Evolutionary conservation across 2,329 filamentous ascomycete species (phyloP).

Genomic region (Alternaria sp.): DNA sequence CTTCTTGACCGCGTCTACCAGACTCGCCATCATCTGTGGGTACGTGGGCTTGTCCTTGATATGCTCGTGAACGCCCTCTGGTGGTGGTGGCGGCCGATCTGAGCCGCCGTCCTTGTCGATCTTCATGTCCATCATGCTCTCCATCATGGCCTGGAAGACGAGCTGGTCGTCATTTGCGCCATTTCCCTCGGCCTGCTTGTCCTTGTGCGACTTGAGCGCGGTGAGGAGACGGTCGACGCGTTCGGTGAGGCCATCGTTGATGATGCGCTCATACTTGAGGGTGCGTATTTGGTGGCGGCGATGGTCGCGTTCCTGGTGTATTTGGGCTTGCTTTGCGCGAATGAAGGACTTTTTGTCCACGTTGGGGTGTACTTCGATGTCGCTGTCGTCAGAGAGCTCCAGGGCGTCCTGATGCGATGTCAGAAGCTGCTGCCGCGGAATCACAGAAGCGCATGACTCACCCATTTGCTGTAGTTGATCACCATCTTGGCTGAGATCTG

Average conservation of each 20-base stretch:
- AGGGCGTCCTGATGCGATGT: slow-evolving; percentile 72
- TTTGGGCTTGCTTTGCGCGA: slow-evolving; percentile 96
- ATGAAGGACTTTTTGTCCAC: slow-evolving; percentile 99
- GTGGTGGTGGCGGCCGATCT: slow-evolving; percentile 73
- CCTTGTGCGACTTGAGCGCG: slow-evolving; percentile 76
- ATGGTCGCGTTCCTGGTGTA: slow-evolving; percentile 87
- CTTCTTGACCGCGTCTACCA: slow-evolving; percentile 92
- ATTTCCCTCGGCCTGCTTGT: slow-evolving; percentile 45
- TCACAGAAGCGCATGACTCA: slow-evolving; percentile 45
- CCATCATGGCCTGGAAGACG: slow-evolving; percentile 88
- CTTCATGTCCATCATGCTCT: slow-evolving; percentile 68
- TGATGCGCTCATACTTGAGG: slow-evolving; percentile 87
- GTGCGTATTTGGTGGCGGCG: slow-evolving; percentile 89
- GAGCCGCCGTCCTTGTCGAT: slow-evolving; percentile 56
- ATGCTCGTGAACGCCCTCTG: slow-evolving; percentile 79
- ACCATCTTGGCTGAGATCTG: slow-evolving; percentile 53
- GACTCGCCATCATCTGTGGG: slow-evolving; percentile 97
- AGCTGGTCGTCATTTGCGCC: slow-evolving; percentile 71
- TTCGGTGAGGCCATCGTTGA: slow-evolving; percentile 89
- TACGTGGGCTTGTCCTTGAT: slow-evolving; percentile 82
- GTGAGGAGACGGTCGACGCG: slow-evolving; percentile 83
- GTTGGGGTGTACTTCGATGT: slow-evolving; percentile 98
- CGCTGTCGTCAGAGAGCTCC: slow-evolving; percentile 97
- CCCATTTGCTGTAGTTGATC: slow-evolving; percentile 79
- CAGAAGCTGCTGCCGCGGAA: slow-evolving; percentile 1